phyloP scores from a whole-genome alignment of 225 moss, liverwort and hornwort species.

The Ulota crispa region DNA sequence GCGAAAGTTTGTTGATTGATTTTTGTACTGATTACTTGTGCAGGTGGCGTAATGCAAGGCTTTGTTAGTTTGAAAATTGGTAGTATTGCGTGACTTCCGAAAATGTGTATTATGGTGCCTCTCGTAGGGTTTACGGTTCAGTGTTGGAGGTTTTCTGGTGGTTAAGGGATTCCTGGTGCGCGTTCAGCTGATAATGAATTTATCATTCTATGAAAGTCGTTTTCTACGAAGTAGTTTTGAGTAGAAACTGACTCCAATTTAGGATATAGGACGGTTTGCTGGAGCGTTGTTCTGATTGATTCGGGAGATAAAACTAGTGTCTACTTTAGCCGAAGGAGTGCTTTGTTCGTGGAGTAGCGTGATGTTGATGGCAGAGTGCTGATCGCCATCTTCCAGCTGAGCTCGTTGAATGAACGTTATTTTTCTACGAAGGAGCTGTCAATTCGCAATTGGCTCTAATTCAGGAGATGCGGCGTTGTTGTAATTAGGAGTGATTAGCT shows the following conservation, averaged over 20 bases:
- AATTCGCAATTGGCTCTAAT: neutral
- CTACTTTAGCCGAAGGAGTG: neutral
- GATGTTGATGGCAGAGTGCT: slow-evolving; percentile 25
- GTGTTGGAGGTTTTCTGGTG: slow-evolving; percentile 37
- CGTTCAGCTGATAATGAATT: neutral
- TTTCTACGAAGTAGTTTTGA: neutral
- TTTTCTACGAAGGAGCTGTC: neutral
- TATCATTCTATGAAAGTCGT: neutral
- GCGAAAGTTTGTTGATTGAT: neutral
- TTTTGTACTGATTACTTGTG: neutral
- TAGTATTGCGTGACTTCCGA: slow-evolving; percentile 5
- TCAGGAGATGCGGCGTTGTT: neutral
- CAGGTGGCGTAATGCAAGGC: neutral
- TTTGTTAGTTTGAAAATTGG: neutral
- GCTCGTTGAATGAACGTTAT: neutral
- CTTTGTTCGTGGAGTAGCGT: neutral
- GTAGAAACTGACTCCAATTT: neutral
- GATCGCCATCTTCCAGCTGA: slow-evolving; percentile 14
- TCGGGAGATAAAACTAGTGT: neutral
- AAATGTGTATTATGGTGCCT: slow-evolving; percentile 19
- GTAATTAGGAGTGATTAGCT: neutral
- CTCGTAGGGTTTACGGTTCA: slow-evolving; percentile 35
- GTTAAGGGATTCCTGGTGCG: slow-evolving; percentile 3
- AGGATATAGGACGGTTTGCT: neutral
- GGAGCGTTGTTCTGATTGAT: neutral